Evolutionary conservation across 1,284 basidiomycete genomes (phyloP).

Genomic region (Stygiomarasmius scandens): DNA sequence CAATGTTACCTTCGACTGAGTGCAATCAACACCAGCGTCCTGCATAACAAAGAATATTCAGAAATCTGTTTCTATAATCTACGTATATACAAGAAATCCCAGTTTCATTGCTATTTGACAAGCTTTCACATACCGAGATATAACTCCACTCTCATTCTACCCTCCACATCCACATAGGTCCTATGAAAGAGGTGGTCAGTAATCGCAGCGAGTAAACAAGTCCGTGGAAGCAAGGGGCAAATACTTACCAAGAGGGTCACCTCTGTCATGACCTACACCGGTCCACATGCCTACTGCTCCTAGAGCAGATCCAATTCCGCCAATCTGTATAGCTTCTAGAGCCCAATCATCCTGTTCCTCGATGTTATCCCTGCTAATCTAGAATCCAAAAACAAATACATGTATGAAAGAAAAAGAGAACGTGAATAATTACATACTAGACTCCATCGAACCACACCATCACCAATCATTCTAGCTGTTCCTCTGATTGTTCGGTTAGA

Average conservation of each 20-base stretch:
- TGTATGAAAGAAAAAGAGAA: not conserved
- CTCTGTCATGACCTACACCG: slow-evolving; percentile 49
- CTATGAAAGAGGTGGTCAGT: not conserved
- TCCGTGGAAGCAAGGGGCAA: not conserved
- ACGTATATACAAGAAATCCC: no score
- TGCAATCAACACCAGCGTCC: no score
- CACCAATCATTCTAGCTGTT: slow-evolving; percentile 51
- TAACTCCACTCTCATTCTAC: no score
- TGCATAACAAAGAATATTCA: no score
- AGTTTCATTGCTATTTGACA: no score
- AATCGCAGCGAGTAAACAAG: not conserved
- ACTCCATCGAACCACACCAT: slow-evolving; percentile 55
- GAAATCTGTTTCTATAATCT: no score
- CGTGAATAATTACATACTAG: slow-evolving; percentile 38
- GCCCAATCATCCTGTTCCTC: slow-evolving; percentile 45
- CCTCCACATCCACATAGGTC: not conserved
- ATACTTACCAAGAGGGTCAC: slow-evolving; percentile 50
- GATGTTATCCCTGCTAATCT: slow-evolving; percentile 27
- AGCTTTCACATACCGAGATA: no score
- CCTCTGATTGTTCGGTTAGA: slow-evolving; percentile 41
- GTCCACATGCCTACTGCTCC: slow-evolving; percentile 62
- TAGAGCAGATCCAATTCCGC: slow-evolving; percentile 50
- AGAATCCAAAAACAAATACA: slow-evolving; percentile 6
- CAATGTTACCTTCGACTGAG: not conserved
- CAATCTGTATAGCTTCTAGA: slow-evolving; percentile 59